Percentiles rank a stretch among this genome's conserved stretches.
These are phyloP conservation scores for Allium sativum DNA, from an alignment of 106 monocot species.

Conservation along the genomic window DNA sequence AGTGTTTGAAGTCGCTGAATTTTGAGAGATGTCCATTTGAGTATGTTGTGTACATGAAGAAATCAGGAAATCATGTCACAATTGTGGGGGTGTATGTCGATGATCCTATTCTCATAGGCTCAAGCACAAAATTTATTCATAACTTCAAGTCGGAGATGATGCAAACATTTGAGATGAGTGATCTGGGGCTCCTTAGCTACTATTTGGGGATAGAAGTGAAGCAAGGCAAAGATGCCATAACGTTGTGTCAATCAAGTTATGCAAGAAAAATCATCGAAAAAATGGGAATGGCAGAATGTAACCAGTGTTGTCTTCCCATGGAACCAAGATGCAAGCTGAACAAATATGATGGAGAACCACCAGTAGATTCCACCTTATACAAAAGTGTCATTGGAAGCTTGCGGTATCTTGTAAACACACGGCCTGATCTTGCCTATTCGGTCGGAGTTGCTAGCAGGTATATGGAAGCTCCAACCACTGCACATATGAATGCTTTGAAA, in stretches of 20 bases:
- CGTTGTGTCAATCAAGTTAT: neutral
- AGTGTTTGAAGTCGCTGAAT: neutral
- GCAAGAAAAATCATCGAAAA: constrained; percentile 4
- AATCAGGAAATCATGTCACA: neutral
- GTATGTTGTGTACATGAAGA: neutral
- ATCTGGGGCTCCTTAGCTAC: neutral
- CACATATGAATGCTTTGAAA: neutral
- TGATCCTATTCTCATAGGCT: constrained; percentile 6
- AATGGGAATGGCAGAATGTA: constrained; percentile 9
- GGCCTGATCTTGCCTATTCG: neutral
- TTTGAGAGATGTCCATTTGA: constrained; percentile 1
- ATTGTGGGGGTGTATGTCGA: constrained; percentile 13
- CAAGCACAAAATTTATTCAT: neutral
- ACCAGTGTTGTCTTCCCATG: constrained; percentile 2
- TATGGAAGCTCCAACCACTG: constrained; percentile 1
- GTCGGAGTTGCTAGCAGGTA: neutral
- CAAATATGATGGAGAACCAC: neutral
- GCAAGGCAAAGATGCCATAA: neutral
- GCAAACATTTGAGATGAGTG: neutral
- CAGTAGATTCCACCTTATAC: constrained; percentile 1
- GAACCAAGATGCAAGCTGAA: neutral
- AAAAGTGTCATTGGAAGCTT: constrained; percentile 7
- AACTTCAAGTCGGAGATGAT: constrained; percentile 6
- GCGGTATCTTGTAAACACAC: neutral
- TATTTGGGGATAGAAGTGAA: constrained; percentile 20